These are phyloP conservation scores for Rhodamnia rubescens DNA, from an alignment of 345 rosid genomes.

Conservation along the genomic window DNA sequence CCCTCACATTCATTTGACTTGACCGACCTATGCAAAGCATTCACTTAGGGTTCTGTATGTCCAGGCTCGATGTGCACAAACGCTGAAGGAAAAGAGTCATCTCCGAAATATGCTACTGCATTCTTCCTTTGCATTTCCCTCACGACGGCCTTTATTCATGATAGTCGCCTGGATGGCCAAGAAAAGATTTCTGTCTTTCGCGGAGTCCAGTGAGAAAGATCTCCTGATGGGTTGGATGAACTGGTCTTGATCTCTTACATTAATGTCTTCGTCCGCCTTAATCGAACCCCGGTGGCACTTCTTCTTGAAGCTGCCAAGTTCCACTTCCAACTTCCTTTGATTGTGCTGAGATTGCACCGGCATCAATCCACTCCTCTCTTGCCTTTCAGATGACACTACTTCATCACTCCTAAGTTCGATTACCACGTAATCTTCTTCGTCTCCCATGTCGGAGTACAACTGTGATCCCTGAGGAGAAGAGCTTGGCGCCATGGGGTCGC, in stretches of 20 bases:
- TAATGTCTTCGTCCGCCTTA: conserved; percentile 56
- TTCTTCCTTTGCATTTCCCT: not conserved
- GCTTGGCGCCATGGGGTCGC: conserved; percentile 40
- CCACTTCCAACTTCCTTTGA: conserved; percentile 12
- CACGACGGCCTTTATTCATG: not conserved
- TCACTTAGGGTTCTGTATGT: not conserved
- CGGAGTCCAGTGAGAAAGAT: conserved; percentile 60
- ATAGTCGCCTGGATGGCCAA: conserved; percentile 26
- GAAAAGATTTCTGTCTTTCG: conserved; percentile 37
- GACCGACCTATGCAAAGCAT: not conserved
- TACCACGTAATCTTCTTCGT: conserved; percentile 57
- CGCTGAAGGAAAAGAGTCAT: not conserved
- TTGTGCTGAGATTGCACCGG: conserved; percentile 7
- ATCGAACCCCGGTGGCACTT: conserved; percentile 18
- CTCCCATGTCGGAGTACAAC: conserved; percentile 26
- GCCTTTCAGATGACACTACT: not conserved
- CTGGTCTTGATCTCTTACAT: conserved; percentile 30
- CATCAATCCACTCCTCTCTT: not conserved
- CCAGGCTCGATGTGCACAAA: not conserved
- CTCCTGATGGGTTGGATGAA: conserved; percentile 45
- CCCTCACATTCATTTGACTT: not conserved
- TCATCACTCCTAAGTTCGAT: conserved; percentile 37
- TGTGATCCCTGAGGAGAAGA: conserved; percentile 53
- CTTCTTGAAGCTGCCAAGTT: conserved; percentile 8
- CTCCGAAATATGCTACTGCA: not conserved